phyloP scores from a whole-genome alignment of 345 rosid genomes.

The Citrus reticulata region DNA sequence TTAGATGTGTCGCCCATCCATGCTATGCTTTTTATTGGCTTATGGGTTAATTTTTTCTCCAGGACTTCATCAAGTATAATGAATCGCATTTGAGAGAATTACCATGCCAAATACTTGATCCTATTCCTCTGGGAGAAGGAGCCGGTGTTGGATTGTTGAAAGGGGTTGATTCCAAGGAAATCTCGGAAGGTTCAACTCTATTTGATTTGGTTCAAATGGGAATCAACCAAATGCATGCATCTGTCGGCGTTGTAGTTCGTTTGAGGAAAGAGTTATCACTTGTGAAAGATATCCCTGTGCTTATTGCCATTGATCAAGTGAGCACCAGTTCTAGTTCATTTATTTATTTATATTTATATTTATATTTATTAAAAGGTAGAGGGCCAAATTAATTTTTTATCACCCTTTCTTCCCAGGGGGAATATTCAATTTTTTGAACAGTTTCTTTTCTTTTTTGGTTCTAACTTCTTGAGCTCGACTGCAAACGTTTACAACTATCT shows the following conservation, averaged over 20 bases:
- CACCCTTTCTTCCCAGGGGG: too few species aligned
- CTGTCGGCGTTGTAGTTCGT: conserved; percentile 76
- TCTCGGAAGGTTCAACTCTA: conserved; percentile 68
- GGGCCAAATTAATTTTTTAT: too few species aligned
- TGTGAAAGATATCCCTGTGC: conserved; percentile 82
- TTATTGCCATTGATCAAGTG: conserved; percentile 94
- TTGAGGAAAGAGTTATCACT: conserved; percentile 88
- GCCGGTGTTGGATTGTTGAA: conserved; percentile 89
- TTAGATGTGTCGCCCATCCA: background rate
- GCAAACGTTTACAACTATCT: background rate
- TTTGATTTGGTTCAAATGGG: conserved; percentile 80
- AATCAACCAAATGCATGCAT: conserved; percentile 72
- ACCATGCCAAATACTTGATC: conserved; percentile 68
- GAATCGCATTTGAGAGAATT: conserved; percentile 55
- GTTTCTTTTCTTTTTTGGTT: background rate
- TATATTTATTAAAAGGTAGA: too few species aligned
- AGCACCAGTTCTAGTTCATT: conserved; percentile 21
- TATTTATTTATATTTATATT: too few species aligned
- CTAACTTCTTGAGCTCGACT: background rate
- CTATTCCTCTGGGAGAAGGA: conserved; percentile 86
- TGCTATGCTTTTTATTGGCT: conserved; percentile 7
- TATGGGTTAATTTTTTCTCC: conserved; percentile 13
- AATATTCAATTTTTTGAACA: background rate
- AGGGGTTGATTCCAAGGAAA: conserved; percentile 58
- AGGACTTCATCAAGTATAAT: conserved; percentile 78